Base-by-base conservation (phyloP, 2,329 filamentous ascomycete genomes). In the Orbilia ellipsospora region DNA sequence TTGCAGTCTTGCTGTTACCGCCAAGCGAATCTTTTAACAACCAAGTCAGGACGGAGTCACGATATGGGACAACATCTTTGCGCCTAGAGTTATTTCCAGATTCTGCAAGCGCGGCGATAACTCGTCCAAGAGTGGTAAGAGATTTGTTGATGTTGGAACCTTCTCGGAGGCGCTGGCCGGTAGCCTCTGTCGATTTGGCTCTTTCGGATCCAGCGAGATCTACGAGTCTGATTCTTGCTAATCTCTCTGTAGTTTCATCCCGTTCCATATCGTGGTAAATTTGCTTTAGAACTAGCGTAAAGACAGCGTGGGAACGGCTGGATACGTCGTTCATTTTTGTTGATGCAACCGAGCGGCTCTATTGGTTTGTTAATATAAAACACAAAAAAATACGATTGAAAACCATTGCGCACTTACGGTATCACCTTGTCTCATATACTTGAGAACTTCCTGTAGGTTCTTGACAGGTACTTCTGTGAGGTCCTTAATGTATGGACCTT, bases 291-390 rank as follows among this genome's bases (percentile, higher is more conserved):
- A 96, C 95, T 79, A 99, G 95, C 28, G 95, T 99, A 83, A 99
- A 99, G 70, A 99, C 95, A 6, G 95, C 93, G 81, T 99, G 95
- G 78, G 93, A 97, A 82, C 95, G 92, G 77, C 93, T 97, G 64
- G 93, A 96, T 1, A 94, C 98, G 83, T 99, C 95, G 83, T 99
- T 99, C 95, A 99, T 99, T 84, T 97, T 98, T 73, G 95, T 99
- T 81, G 92, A 93, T 13, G 95, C 95, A 18, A 89, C 90, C 0
- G 95, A 98, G 56, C 95, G 90, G 70, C 92, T 97, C 78, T 78
- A 31, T 4, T n/a, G 16, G 18, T 52, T 12, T 44, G 18, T 63
- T 63, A 63, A 28, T 31, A 59, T 28, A 23, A 42, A 44, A 51
- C 83, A 36, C 1, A 70, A n/a, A 44, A 51, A n/a, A 15, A 16